phyloP scores from a whole-genome alignment of 169 alveolate species.

The Eimeria necatrix region DNA sequence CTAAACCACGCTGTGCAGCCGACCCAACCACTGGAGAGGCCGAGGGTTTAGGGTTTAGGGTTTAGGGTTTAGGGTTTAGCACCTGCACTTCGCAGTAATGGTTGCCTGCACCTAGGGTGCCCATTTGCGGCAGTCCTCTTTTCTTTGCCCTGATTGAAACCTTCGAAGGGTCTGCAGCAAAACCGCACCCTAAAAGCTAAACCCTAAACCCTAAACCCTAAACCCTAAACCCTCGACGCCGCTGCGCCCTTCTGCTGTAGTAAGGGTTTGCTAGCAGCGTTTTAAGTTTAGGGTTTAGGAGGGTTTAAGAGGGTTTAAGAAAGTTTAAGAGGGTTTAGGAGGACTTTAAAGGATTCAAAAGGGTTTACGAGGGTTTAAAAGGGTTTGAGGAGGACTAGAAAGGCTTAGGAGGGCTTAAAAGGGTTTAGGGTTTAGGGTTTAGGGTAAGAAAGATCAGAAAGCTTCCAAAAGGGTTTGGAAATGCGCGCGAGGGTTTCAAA shows the following conservation, averaged over 20 bases:
- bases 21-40: neutral
- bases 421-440: neutral
- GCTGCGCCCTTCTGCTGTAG: too few species aligned
- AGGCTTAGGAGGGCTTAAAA: neutral
- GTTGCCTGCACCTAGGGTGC: slow-evolving; percentile 95
- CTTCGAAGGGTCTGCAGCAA: slow-evolving; percentile 86
- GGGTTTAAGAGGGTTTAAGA: neutral
- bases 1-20: neutral
- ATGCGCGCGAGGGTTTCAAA: too few species aligned
- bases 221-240: too few species aligned
- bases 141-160: slow-evolving; percentile 92
- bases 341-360: too few species aligned
- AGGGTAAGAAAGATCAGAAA: too few species aligned
- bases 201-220: slow-evolving; percentile 53
- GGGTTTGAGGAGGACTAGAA: too few species aligned
- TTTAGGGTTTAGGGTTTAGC: neutral
- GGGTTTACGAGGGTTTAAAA: too few species aligned
- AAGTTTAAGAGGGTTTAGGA: too few species aligned
- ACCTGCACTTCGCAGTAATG: slow-evolving; percentile 95
- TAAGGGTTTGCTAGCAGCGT: too few species aligned
- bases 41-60: neutral
- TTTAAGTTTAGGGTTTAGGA: neutral
- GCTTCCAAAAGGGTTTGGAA: too few species aligned
- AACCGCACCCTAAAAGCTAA: neutral
- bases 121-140: slow-evolving; percentile 94